phyloP scores from a whole-genome alignment of 331 rosid genomes.

The Arachis monticola region DNA sequence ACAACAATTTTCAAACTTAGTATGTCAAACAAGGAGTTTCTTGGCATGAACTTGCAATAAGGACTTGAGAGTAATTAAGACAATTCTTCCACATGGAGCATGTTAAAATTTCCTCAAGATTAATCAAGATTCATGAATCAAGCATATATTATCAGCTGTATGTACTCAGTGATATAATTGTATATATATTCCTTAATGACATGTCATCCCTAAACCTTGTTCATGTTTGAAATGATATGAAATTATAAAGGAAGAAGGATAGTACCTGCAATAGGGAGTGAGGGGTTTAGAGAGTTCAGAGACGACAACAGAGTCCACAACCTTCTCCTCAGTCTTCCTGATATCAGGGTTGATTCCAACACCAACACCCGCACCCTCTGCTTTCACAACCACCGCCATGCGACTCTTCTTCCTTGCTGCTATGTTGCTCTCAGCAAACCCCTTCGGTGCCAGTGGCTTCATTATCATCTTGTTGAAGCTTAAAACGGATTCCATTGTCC shows the following conservation, averaged over 20 bases:
- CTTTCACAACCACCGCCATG: slow-evolving; percentile 47
- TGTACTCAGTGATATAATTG: too few species aligned
- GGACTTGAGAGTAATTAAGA: not conserved
- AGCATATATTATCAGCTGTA: too few species aligned
- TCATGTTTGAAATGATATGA: not conserved
- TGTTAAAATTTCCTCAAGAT: not conserved
- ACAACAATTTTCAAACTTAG: not conserved
- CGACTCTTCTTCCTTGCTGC: slow-evolving; percentile 26
- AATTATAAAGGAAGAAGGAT: not conserved
- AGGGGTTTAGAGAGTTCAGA: slow-evolving; percentile 63
- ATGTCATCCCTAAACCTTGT: too few species aligned
- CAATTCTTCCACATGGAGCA: not conserved
- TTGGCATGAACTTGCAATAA: too few species aligned
- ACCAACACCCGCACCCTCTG: slow-evolving; percentile 48
- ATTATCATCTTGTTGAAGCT: slow-evolving; percentile 14
- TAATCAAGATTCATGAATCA: not conserved
- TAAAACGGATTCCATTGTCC: slow-evolving; percentile 48
- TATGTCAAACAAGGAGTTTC: slow-evolving; percentile 1
- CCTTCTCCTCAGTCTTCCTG: slow-evolving; percentile 64
- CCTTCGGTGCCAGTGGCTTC: not conserved
- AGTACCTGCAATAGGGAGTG: slow-evolving; percentile 66
- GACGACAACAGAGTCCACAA: slow-evolving; percentile 60
- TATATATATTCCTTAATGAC: too few species aligned
- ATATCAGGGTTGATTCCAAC: slow-evolving; percentile 56
- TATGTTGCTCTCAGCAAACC: slow-evolving; percentile 20